Evolutionary conservation across 129 eudicot species (phyloP).

Genomic region (Rutidosis leptorrhynchoides): DNA sequence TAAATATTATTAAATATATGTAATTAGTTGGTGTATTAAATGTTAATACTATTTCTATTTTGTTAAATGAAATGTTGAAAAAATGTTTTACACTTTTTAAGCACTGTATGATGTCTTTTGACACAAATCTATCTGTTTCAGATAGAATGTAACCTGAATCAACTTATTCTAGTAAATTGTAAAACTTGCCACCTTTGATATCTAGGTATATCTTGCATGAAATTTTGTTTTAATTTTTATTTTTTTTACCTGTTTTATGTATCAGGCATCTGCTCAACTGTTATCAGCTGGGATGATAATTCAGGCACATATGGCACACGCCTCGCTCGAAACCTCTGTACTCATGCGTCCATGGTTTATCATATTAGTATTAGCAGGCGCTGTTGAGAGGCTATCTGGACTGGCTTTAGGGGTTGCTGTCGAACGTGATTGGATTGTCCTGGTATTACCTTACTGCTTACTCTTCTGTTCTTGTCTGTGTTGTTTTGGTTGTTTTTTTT

Average conservation of each 20-base stretch:
- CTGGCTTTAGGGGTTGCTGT: constrained; percentile 91
- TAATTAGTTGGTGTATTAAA: neutral
- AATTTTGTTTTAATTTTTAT: constrained; percentile 5
- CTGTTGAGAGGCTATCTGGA: constrained; percentile 87
- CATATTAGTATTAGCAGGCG: constrained; percentile 77
- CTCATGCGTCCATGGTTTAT: constrained; percentile 92
- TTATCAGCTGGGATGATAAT: constrained; percentile 90
- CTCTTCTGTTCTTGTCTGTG: neutral
- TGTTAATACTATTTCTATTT: too few species aligned
- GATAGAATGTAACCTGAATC: neutral
- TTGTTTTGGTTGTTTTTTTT: neutral
- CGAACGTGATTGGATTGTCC: constrained; percentile 98
- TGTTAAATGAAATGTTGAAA: neutral
- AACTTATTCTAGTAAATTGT: neutral
- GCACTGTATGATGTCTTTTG: neutral
- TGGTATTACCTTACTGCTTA: constrained; percentile 42
- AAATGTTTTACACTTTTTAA: neutral
- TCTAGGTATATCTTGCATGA: neutral
- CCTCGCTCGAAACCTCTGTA: constrained; percentile 50
- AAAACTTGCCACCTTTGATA: neutral
- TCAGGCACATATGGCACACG: constrained; percentile 61
- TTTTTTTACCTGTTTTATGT: constrained; percentile 20
- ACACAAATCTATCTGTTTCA: neutral
- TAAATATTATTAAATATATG: too few species aligned
- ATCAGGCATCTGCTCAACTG: constrained; percentile 90